Base-by-base conservation (phyloP, 1,139 yeast genomes). In the Pichia sp. region DNA sequence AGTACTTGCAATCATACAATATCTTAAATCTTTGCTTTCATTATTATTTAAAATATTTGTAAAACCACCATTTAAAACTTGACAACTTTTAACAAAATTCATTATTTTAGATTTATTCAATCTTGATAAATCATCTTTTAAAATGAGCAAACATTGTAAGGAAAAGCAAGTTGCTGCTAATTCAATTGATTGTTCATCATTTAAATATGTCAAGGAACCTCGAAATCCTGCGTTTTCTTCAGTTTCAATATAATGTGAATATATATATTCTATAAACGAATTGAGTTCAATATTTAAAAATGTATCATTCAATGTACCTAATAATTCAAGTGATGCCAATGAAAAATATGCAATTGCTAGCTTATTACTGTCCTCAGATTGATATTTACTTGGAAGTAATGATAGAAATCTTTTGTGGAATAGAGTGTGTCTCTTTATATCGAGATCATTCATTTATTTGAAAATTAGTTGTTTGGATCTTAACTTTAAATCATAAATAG, bases 11-110 rank as follows among this genome's bases (percentile, higher is more conserved):
- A 89, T 72, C 68, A 86, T 87, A 47, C 87, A 76, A 51, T 79
- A 78, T 46, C 97, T 67, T 45, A 86, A 62, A 61, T 89, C 97
- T 16, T 70, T 68, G 42, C 84, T 90, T 16, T 87, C 94, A 40
- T 47, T 59, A 0, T 70, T 64, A 43, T 69, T 72, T 43, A 78
- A 68, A 16, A 73, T 66, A 1, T 85, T 82, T 32, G 68, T 68
- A 52, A 79, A 74, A 0, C 74, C 68, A 0, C 96, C 96, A 37
- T 66, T 59, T 2, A 56, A 52, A 0, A 70, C 55, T 59, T 85
- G 95, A 55, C 92, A 82, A 35, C 54, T 49, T 3, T 52, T 48
- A 2, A 85, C 68, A 55, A 78, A 81, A 7, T 53, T 53, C 74
- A 80, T 68, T 16, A 84, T 61, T 49, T 68, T 68, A 35, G 55